phyloP scores from a whole-genome alignment of 176 grass and related monocot genomes.

The Oryza glaberrima region DNA sequence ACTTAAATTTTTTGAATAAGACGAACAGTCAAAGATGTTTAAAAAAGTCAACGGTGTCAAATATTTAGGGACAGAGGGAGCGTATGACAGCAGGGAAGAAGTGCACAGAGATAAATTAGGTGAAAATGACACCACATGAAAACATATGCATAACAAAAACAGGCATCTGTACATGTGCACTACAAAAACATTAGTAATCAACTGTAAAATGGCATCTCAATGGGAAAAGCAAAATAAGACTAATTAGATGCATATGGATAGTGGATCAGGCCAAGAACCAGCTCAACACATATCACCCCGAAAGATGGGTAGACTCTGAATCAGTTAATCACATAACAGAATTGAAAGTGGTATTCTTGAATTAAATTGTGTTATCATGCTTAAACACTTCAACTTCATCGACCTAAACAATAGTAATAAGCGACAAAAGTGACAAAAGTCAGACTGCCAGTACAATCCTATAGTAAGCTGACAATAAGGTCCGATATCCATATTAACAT shows the following conservation, averaged over 20 bases:
- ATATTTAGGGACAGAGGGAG: too few species aligned
- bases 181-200: background rate
- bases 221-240: background rate
- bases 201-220: background rate
- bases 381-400: background rate
- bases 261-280: background rate
- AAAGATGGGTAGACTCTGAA: background rate
- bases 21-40: too few species aligned
- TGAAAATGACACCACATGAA: background rate
- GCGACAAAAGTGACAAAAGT: too few species aligned
- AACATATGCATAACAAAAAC: background rate
- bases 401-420: background rate
- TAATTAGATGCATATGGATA: background rate
- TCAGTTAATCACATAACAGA: background rate
- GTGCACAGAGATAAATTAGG: slow-evolving; percentile 2
- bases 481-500: background rate
- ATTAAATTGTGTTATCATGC: background rate
- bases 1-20: too few species aligned
- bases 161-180: background rate
- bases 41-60: too few species aligned
- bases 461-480: background rate
- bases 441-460: background rate
- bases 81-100: background rate
- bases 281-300: background rate
- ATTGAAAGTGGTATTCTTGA: slow-evolving; percentile 7